Percentiles rank a stretch among this genome's conserved stretches.
phyloP scores from a whole-genome alignment of 1,284 basidiomycete species.

The Tilletia caries region DNA sequence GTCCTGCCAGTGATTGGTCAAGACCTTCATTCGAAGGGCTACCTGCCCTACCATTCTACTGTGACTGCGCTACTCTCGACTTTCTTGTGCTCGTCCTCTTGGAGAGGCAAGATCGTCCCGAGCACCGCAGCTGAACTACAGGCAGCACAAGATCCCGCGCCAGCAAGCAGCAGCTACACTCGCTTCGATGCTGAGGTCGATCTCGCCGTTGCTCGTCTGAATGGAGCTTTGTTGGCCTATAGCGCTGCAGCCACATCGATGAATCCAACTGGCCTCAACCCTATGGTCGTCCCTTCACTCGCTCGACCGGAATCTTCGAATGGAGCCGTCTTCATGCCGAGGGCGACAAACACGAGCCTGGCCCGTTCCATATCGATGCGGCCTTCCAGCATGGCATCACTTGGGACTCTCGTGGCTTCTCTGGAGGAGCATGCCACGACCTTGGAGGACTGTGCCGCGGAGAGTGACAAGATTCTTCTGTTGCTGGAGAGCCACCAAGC shows the following conservation, averaged over 20 bases:
- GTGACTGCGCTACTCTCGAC: constrained; percentile 73
- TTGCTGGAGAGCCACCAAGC: constrained; percentile 70
- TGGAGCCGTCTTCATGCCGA: constrained; percentile 57
- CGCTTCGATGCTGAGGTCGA: constrained; percentile 35
- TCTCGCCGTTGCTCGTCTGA: constrained; percentile 30
- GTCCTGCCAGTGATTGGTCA: constrained; percentile 69
- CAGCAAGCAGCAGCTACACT: constrained; percentile 9
- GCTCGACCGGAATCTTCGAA: constrained; percentile 24
- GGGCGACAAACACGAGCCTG: constrained; percentile 25
- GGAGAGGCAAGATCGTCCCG: constrained; percentile 65
- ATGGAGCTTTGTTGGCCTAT: constrained; percentile 39
- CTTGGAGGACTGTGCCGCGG: constrained; percentile 64
- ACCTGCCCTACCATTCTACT: constrained; percentile 67
- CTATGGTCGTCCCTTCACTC: constrained; percentile 36
- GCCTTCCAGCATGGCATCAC: constrained; percentile 62
- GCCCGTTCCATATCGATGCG: constrained; percentile 21
- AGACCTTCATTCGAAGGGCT: constrained; percentile 66
- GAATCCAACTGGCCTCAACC: constrained; percentile 2
- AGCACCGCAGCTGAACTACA: constrained; percentile 66
- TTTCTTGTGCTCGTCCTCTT: constrained; percentile 66
- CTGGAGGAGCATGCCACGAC: constrained; percentile 63
- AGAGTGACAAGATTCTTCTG: constrained; percentile 66
- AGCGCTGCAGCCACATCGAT: constrained; percentile 30
- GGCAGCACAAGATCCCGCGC: constrained; percentile 57
- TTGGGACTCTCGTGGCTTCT: constrained; percentile 71